Conservation (phyloP, 352 stramenopile species). For the Phytophthora tubulina region DNA sequence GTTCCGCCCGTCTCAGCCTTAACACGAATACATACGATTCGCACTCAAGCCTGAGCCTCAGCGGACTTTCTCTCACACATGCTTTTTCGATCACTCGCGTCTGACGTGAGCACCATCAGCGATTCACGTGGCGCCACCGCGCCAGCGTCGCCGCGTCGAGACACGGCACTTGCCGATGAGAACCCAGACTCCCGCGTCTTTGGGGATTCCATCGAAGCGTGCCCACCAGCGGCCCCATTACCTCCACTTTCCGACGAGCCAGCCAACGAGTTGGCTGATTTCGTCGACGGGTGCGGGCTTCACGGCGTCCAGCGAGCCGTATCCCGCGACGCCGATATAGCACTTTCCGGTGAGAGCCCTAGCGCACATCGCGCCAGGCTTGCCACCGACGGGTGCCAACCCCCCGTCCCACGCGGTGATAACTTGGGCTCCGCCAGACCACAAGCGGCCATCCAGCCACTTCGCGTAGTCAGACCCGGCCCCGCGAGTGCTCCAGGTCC, state of each 20-base stretch:
- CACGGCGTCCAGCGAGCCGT: no score
- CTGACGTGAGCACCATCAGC: background rate
- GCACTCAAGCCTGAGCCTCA: background rate
- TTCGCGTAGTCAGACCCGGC: no score
- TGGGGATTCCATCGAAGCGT: background rate
- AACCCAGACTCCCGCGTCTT: background rate
- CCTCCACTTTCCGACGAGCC: background rate
- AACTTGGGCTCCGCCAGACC: no score
- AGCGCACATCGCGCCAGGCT: background rate
- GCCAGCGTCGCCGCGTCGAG: background rate
- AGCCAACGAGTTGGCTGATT: background rate
- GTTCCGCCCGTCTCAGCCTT: background rate
- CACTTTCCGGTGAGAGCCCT: background rate
- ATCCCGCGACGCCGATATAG: background rate
- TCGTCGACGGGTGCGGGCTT: background rate
- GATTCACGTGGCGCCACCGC: no score
- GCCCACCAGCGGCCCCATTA: background rate
- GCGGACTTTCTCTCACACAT: background rate
- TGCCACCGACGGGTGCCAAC: no score
- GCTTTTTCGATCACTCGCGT: no score
- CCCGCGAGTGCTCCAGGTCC: no score
- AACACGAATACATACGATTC: constrained; percentile 2
- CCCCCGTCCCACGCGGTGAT: no score
- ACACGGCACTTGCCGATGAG: background rate
- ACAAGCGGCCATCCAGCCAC: no score